A percentile compares a stretch with the other conserved stretches of the same genome.
phyloP scores from a whole-genome alignment of 805 yeast species.

The Candida krabiensis region DNA sequence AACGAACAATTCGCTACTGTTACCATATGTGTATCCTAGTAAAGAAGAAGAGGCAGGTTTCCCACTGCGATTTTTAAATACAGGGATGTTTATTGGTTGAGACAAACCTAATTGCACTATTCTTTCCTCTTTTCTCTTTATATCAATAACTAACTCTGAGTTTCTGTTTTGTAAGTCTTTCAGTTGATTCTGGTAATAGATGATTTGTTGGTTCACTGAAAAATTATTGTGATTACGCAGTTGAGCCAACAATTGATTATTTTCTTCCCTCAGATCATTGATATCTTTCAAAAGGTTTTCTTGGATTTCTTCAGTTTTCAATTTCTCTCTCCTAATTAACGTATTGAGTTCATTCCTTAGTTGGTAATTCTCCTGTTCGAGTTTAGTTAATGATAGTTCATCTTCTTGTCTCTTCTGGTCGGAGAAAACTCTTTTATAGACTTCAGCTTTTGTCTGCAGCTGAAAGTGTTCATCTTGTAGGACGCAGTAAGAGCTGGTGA shows the following conservation, averaged over 20 bases:
- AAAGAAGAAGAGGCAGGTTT: conserved; percentile 2
- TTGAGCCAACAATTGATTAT: not conserved
- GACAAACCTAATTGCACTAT: conserved; percentile 19
- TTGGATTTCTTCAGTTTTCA: not conserved
- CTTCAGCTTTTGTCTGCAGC: not conserved
- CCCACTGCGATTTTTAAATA: not conserved
- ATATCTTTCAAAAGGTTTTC: not conserved
- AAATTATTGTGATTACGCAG: not conserved
- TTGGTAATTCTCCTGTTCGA: not conserved
- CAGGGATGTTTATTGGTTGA: conserved; percentile 27
- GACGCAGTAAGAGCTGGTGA: not conserved
- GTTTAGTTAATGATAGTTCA: not conserved
- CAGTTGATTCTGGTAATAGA: conserved; percentile 13
- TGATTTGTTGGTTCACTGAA: conserved; percentile 1
- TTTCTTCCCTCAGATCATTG: conserved; percentile 1
- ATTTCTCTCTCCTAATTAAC: not conserved
- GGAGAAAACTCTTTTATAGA: not conserved
- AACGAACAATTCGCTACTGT: conserved; percentile 9
- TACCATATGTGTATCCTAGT: conserved; percentile 7
- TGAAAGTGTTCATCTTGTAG: not conserved
- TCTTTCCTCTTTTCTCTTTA: conserved; percentile 16
- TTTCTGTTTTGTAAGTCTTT: conserved; percentile 6
- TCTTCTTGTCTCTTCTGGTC: not conserved
- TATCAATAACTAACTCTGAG: conserved; percentile 9
- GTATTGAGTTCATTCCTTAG: not conserved